Percentiles rank a stretch among this genome's conserved stretches.
Evolutionary conservation across 2,329 filamentous ascomycete species (phyloP).

Genomic region (Claviceps africana): DNA sequence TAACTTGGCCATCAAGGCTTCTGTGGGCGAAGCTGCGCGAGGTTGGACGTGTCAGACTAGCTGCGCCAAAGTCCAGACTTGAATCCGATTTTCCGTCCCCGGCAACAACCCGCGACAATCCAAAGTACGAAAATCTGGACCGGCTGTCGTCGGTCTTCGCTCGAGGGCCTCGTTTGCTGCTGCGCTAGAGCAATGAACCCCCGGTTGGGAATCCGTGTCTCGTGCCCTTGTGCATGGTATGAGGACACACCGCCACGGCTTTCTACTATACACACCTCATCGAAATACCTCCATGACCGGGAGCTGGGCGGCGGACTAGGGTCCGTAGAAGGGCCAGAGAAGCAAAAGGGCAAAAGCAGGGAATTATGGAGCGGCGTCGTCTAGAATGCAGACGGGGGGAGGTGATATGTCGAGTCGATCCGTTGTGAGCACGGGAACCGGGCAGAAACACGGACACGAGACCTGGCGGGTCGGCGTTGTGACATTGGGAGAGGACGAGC

Average conservation of each 20-base stretch:
- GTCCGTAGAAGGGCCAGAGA: not conserved
- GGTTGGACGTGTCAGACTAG: not conserved
- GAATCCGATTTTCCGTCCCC: not conserved
- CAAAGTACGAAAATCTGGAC: not conserved
- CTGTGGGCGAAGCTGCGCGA: not conserved
- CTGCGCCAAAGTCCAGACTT: not conserved
- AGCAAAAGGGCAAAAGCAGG: not conserved
- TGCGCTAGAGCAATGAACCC: not conserved
- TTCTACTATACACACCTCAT: not conserved
- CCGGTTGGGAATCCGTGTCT: not conserved
- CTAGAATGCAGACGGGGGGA: not conserved
- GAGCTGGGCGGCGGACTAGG: not conserved
- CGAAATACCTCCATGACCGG: not conserved
- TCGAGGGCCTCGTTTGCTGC: not conserved
- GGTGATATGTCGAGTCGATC: not conserved
- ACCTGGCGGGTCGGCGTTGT: not conserved
- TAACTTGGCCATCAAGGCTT: not conserved
- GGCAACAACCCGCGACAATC: too few relatives aligned
- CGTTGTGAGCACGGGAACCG: not conserved
- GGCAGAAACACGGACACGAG: not conserved
- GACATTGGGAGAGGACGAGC: not conserved
- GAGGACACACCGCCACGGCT: conserved; percentile 4
- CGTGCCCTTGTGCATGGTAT: conserved; percentile 1
- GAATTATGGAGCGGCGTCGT: conserved; percentile 1
- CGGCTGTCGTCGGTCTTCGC: not conserved